Base-by-base conservation (phyloP, 345 rosid genomes). In the Orychophragmus violaceus region DNA sequence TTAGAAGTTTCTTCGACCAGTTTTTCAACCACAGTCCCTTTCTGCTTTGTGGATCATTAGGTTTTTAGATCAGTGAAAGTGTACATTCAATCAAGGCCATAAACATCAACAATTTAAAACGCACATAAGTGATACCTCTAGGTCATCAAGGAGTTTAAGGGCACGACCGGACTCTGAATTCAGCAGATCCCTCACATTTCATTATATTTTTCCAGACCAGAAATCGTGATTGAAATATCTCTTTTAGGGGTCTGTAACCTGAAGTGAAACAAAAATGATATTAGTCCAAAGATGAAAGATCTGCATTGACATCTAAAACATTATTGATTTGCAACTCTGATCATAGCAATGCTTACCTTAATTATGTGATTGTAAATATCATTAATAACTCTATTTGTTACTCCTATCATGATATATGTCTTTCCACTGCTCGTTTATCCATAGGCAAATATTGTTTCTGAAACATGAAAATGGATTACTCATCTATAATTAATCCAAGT, bases 351-450 rank as follows among this genome's bases (percentile, higher is more conserved):
- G 29, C 89, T 81, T 80, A 91, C 99, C 61, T 84, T 83, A 49
- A 79, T 74, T 66, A 95, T 91, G 80, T 91, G 99, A 49, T 82
- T 76, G 62, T 95, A 95, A 62, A 95, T 95, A 76, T 95, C 98
- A 68, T 80, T 69, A 45, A 95, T 98, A 74, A 98, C 99, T 70
- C 91, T 95, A 78, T 95, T 96, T 2, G 99, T 91, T 81, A 95
- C 86, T 71, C 99, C 99, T 83, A 96, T 81, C 99, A 91, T 95
- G 1, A 96, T 95, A 52, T 79, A 91, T 59, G 97, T 95, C 81
- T 95, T 95, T 50, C 99, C 99, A 70, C 99, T 91, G 81, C 99
- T 95, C 18, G 99, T 95, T 83, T 91, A 96, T 28, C 99, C 99
- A 63, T 95, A 91, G 0, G 98, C 99, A 76, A 95, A 95, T 74